Evolutionary conservation across 208 protist genomes (phyloP).

Genomic region (Acanthamoeba triangularis): DNA sequence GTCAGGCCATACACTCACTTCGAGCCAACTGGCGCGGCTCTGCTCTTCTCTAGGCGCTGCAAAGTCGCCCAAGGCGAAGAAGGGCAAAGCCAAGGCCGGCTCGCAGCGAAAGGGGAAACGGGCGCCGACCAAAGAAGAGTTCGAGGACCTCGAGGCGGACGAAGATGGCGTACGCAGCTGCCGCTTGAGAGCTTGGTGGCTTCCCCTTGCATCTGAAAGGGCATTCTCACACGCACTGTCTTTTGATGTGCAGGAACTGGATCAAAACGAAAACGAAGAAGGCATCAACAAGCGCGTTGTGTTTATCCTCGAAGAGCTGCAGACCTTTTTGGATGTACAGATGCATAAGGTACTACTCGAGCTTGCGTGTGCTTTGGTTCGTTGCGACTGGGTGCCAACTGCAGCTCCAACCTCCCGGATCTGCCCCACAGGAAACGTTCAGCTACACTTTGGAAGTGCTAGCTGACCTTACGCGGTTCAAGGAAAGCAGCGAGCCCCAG

Average conservation of each 20-base stretch:
- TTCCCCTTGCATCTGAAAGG: background rate
- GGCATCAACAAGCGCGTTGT: background rate
- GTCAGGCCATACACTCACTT: background rate
- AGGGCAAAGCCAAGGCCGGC: background rate
- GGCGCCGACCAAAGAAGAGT: background rate
- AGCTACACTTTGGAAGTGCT: slow-evolving; percentile 75
- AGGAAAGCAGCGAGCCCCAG: slow-evolving; percentile 18
- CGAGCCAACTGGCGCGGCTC: background rate
- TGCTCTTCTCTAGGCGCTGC: background rate
- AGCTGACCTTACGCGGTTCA: slow-evolving; percentile 62
- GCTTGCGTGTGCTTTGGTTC: background rate
- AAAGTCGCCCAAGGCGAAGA: slow-evolving; percentile 31
- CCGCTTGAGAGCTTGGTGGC: too few relatives aligned
- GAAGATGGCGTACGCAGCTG: background rate
- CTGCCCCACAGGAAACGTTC: slow-evolving; percentile 33
- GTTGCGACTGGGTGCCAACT: background rate
- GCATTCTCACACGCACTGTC: background rate
- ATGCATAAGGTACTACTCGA: background rate
- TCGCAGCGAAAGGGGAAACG: background rate
- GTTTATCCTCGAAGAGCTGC: slow-evolving; percentile 54
- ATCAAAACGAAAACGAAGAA: background rate
- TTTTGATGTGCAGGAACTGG: background rate
- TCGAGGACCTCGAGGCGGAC: slow-evolving; percentile 16
- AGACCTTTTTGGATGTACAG: slow-evolving; percentile 17
- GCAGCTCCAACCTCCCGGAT: background rate